These are phyloP conservation scores for Alternaria tenuissima DNA, from an alignment of 2,329 filamentous ascomycete species.

Conservation along the genomic window DNA sequence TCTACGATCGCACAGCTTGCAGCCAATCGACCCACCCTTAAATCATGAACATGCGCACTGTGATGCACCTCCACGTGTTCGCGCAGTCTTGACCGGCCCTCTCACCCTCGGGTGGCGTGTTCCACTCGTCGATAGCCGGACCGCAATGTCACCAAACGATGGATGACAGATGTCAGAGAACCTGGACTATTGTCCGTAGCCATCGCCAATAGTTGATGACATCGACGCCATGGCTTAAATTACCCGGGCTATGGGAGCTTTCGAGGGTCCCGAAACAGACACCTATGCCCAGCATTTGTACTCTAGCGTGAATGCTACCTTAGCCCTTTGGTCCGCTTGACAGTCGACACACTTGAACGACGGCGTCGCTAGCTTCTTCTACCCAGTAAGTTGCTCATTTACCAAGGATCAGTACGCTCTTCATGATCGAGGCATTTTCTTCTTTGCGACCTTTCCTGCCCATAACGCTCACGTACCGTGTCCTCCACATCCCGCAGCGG, in stretches of 20 bases:
- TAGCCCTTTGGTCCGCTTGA: conserved; percentile 3
- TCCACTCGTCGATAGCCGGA: conserved; percentile 23
- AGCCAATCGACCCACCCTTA: conserved; percentile 19
- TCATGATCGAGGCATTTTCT: background rate
- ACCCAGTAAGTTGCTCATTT: background rate
- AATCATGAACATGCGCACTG: background rate
- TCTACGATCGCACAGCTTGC: conserved; percentile 23
- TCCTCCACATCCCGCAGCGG: conserved; percentile 4
- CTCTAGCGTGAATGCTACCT: background rate
- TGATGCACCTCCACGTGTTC: conserved; percentile 23
- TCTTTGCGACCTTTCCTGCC: background rate
- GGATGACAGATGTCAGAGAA: conserved; percentile 10
- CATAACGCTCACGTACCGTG: background rate
- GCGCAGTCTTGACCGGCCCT: conserved; percentile 14
- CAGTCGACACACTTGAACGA: conserved; percentile 1
- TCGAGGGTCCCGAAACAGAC: background rate
- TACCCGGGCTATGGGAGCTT: background rate
- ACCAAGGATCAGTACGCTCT: background rate
- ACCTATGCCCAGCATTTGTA: background rate
- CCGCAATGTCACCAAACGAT: conserved; percentile 8
- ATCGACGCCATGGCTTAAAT: conserved; percentile 2
- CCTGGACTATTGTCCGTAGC: background rate
- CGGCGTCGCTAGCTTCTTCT: conserved; percentile 1
- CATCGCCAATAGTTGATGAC: background rate
- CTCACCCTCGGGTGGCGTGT: conserved; percentile 5